Conservation (phyloP, 2,329 filamentous ascomycete species). For the Intubia oerlemansii region DNA sequence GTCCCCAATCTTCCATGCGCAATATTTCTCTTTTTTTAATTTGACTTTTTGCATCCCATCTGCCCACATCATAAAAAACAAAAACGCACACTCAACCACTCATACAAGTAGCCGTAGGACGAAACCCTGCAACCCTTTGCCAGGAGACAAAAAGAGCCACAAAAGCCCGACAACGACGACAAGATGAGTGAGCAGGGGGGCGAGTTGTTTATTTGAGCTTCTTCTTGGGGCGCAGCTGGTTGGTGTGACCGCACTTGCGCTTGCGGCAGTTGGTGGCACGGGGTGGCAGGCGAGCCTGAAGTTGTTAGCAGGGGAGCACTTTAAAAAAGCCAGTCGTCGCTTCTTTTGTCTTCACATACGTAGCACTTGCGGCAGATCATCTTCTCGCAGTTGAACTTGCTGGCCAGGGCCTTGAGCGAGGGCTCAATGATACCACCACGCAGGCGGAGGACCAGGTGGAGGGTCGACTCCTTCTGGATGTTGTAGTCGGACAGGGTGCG, state of each 20-base stretch:
- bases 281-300: constrained; percentile 58
- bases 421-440: constrained; percentile 99
- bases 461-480: constrained; percentile 99
- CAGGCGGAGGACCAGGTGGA: constrained; percentile 95
- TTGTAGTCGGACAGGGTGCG: constrained; percentile 96
- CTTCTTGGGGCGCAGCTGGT: constrained; percentile 99
- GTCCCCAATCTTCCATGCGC: no score
- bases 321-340: constrained; percentile 1
- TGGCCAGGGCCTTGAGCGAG: constrained; percentile 91
- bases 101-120: no score
- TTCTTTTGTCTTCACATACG: constrained; percentile 10
- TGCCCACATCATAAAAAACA: neutral
- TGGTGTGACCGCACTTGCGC: constrained; percentile 99
- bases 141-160: no score
- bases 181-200: no score
- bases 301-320: neutral
- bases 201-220: constrained; percentile 37
- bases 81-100: no score
- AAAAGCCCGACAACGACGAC: no score
- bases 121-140: no score
- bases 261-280: constrained; percentile 99
- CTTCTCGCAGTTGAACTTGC: constrained; percentile 98
- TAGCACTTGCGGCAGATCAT: constrained; percentile 99
- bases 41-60: no score
- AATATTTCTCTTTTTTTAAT: no score